Evolutionary conservation across 2,329 filamentous ascomycete genomes (phyloP), one percentile per base, ranked within the genome.

Genomic region (Fusarium fujikuroi): DNA sequence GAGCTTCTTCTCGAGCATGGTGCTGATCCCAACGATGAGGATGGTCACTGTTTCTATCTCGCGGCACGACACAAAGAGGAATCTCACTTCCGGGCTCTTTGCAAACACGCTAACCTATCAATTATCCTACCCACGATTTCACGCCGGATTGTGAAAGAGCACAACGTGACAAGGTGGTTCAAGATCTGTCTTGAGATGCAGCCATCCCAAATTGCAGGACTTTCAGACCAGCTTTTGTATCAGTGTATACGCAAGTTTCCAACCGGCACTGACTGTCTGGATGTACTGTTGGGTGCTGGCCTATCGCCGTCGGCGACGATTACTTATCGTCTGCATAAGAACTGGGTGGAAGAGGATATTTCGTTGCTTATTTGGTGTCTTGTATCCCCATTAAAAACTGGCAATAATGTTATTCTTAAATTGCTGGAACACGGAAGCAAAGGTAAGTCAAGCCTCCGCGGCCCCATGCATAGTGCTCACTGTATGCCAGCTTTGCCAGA

Each of bases 231-330:
- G 6, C 28, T 70, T 10, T 4, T 70, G 16, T 70, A 66, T 18
- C 40, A 66, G 12, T 70, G 67, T 23, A 66, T 70, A 34, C 43
- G 66, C 5, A 66, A 56, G 19, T 70, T 70, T 30, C 39, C 50
- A 3, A 36, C 32, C 1, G 28, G 47, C 1, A 66, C 60, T 10
- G 34, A 36, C 7, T 44, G 59, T 9, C 28, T 70, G 2, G 57
- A 40, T 2, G 25, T 70, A 4, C 9, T 70, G 1, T n/a, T 70
- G 1, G 30, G 50, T 0, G 16, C 43, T 2, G 66, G 67, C 6
- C 10, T 66, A 1, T 58, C 66, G 16, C 54, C 60, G 12, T 37
- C 43, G 21, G 39, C 43, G 11, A 70, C 28, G 4, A 66, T 34
- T 2, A 42, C 8, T 9, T 60, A 32, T 15, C 60, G 37, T 11